phyloP scores from a whole-genome alignment of 2,329 filamentous ascomycete species.

The Exutisphaerella laricina region DNA sequence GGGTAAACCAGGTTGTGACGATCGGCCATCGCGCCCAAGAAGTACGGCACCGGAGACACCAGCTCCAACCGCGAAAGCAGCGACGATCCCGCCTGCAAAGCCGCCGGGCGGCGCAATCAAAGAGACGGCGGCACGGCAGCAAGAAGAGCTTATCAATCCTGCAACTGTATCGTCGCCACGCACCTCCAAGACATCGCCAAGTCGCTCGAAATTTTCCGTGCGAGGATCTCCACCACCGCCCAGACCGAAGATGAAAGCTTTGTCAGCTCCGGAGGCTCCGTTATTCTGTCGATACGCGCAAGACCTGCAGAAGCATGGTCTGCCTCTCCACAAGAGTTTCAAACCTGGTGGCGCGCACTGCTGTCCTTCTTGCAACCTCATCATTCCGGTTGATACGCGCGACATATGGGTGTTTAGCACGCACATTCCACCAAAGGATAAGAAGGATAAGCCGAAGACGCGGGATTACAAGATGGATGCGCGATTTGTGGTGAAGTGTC shows the following conservation, averaged over 20 bases:
- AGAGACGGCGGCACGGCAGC: neutral
- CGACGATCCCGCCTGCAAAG: neutral
- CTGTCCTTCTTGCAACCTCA: constrained; percentile 21
- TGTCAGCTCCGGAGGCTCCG: constrained; percentile 10
- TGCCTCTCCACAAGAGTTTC: constrained; percentile 17
- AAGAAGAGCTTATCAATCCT: neutral
- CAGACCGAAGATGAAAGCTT: constrained; percentile 11
- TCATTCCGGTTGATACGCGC: constrained; percentile 21
- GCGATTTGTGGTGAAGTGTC: constrained; percentile 22
- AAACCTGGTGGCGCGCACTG: constrained; percentile 13
- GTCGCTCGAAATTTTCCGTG: constrained; percentile 3
- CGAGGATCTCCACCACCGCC: constrained; percentile 7
- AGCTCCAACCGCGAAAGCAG: neutral
- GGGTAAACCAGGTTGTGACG: neutral
- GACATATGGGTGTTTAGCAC: constrained; percentile 23
- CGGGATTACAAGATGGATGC: constrained; percentile 21
- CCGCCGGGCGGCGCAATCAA: neutral
- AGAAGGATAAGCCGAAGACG: constrained; percentile 7
- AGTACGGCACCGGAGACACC: neutral
- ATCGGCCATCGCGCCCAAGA: neutral
- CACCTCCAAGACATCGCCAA: neutral
- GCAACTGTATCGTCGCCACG: neutral
- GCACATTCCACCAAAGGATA: constrained; percentile 4
- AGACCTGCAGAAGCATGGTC: constrained; percentile 12
- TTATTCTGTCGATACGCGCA: constrained; percentile 20